A percentile compares a stretch with the other conserved stretches of the same genome.
phyloP scores from a whole-genome alignment of 768 basidiomycete species.

The Termitomyces sp. region DNA sequence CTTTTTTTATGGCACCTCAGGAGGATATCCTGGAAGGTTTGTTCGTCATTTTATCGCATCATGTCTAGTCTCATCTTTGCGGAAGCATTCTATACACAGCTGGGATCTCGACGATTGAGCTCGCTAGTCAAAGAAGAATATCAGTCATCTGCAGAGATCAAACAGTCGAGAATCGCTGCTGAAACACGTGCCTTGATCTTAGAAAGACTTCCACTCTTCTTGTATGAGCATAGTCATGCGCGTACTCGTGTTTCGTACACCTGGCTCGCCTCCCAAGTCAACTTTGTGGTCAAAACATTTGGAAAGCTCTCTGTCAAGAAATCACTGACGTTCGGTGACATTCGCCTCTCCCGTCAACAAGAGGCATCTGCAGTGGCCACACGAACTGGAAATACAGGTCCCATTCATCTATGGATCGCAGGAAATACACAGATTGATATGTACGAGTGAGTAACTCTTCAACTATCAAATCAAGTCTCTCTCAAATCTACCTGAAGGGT shows the following conservation, averaged over 20 bases:
- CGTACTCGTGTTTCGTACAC: slow-evolving; percentile 53
- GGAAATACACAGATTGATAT: slow-evolving; percentile 75
- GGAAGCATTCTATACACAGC: slow-evolving; percentile 64
- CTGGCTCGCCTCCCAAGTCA: slow-evolving; percentile 59
- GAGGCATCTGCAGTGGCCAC: slow-evolving; percentile 74
- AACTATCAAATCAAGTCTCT: background rate
- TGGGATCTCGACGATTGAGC: slow-evolving; percentile 76
- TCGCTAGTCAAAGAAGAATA: slow-evolving; percentile 75
- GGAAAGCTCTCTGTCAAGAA: slow-evolving; percentile 61
- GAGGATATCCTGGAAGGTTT: slow-evolving; percentile 87
- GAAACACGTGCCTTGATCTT: slow-evolving; percentile 62
- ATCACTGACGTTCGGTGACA: slow-evolving; percentile 47
- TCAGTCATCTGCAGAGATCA: slow-evolving; percentile 48
- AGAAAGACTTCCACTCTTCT: slow-evolving; percentile 84
- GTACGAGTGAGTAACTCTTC: slow-evolving; percentile 69
- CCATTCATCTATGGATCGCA: slow-evolving; percentile 77
- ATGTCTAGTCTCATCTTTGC: background rate
- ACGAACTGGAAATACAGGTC: slow-evolving; percentile 36
- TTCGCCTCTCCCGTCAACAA: slow-evolving; percentile 45
- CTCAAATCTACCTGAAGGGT: slow-evolving; percentile 44
- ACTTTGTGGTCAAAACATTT: slow-evolving; percentile 69
- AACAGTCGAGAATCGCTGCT: slow-evolving; percentile 37
- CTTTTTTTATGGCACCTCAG: slow-evolving; percentile 75
- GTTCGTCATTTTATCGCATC: background rate
- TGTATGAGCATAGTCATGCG: slow-evolving; percentile 81